Base-by-base conservation (phyloP, 345 rosid genomes). In the Physaria fendleri region DNA sequence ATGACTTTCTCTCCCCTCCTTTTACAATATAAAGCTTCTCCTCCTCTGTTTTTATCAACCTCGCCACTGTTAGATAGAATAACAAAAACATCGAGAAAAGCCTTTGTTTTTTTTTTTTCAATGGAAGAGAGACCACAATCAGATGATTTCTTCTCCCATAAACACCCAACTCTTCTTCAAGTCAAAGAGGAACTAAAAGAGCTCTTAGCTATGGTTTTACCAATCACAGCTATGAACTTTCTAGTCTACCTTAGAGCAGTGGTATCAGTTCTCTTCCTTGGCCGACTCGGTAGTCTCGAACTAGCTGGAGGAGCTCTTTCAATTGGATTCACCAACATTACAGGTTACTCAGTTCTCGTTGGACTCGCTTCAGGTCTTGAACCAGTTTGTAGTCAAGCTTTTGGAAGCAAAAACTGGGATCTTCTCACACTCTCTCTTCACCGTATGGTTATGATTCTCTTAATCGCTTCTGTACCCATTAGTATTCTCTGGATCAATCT, bases 321-420 rank as follows among this genome's bases (percentile, higher is more conserved):
- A 4, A 93, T 93, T 61, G 99, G 99, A 2, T 93, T 93, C 74
- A 93, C 99, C 5, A 93, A 93, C 82, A 93, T 93, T 62, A 93
- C 99, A 0, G 99, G 99, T 14, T 89, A 93, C 85, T 93, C 99
- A 5, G 97, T 93, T 49, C 79, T 93, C 1, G 84, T 79, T 5
- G 99, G 99, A 3, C 80, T 93, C 13, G 97, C 99, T 33, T 86
- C 97, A 1, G 99, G 99, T 6, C 91, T 93, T 1, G 99, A 93
- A 68, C 97, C 99, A 3, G 91, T 93, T 0, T 93, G 99, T 59
- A 89, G 97, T 77, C 99, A 93, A 69, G 99, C 99, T 44, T 87
- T 76, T 30, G 99, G 99, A 5, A 78, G 81, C 87, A 83, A 79
- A 49, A 93, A 86, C 74, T 93, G 86, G 94, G 90, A 85, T 65